These are phyloP conservation scores for Citrus reticulata DNA, from an alignment of 345 rosid species.

Conservation along the genomic window DNA sequence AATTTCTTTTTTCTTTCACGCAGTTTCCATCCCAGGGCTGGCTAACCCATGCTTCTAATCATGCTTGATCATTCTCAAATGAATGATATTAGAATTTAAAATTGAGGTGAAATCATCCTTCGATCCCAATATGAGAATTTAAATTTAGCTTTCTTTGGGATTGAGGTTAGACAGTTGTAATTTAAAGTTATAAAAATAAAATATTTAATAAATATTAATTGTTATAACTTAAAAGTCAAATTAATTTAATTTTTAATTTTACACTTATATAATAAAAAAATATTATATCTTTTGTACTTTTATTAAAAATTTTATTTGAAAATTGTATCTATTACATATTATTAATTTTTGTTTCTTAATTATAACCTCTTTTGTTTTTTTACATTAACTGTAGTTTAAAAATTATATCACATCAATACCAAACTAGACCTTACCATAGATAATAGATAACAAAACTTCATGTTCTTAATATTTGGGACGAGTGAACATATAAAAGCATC, in stretches of 20 bases:
- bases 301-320: too few species aligned
- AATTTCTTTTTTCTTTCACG: not conserved
- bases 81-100: not conserved
- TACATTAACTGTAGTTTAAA: fast-evolving
- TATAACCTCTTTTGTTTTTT: too few species aligned
- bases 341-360: too few species aligned
- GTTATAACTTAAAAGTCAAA: too few species aligned
- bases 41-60: not conserved
- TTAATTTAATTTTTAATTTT: too few species aligned
- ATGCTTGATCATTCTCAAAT: not conserved
- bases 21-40: not conserved
- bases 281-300: too few species aligned
- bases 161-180: fast-evolving
- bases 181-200: fast-evolving
- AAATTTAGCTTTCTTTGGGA: fast-evolving
- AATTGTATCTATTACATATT: too few species aligned
- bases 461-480: not conserved
- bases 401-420: too few species aligned
- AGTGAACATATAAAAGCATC: not conserved
- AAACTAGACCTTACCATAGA: not conserved
- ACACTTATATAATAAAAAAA: too few species aligned
- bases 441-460: not conserved
- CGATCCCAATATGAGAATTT: too few species aligned
- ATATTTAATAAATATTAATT: too few species aligned
- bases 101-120: not conserved